Conservation (phyloP, 2,329 filamentous ascomycete species). For the Stagonosporopsis vannaccii region DNA sequence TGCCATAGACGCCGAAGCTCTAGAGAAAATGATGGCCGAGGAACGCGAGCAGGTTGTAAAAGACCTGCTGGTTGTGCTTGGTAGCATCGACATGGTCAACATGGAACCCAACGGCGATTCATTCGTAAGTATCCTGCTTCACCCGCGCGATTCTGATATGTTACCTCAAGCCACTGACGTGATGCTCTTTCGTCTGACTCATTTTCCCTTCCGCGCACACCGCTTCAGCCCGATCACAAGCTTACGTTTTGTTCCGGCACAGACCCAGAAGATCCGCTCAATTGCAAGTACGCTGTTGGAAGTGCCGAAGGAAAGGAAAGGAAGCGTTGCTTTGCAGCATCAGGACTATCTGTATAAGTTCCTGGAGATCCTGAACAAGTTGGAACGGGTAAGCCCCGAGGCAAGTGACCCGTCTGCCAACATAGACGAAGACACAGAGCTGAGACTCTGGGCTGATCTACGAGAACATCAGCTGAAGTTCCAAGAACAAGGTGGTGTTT, state of each 20-base stretch:
- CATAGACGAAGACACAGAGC: slow-evolving; percentile 75
- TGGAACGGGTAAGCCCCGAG: slow-evolving; percentile 69
- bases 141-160: slow-evolving; percentile 24
- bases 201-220: slow-evolving; percentile 17
- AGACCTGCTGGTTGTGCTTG: slow-evolving; percentile 76
- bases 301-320: slow-evolving; percentile 61
- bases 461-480: slow-evolving; percentile 80
- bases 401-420: slow-evolving; percentile 39
- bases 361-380: slow-evolving; percentile 74
- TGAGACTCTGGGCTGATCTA: slow-evolving; percentile 79
- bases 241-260: slow-evolving; percentile 38
- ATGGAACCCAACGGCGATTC: slow-evolving; percentile 76
- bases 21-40: slow-evolving; percentile 70
- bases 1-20: slow-evolving; percentile 49
- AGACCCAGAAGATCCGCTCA: slow-evolving; percentile 84
- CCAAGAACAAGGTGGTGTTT: slow-evolving; percentile 68
- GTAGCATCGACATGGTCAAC: slow-evolving; percentile 81
- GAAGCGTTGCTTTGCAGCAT: slow-evolving; percentile 63
- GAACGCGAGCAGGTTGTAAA: slow-evolving; percentile 85
- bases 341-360: slow-evolving; percentile 77
- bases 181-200: slow-evolving; percentile 14
- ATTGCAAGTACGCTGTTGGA: slow-evolving; percentile 82
- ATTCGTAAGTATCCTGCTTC: slow-evolving; percentile 60
- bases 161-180: slow-evolving; percentile 13
- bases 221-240: slow-evolving; percentile 23